Conservation (phyloP, 768 basidiomycete species). For the Mycena vitilis region DNA sequence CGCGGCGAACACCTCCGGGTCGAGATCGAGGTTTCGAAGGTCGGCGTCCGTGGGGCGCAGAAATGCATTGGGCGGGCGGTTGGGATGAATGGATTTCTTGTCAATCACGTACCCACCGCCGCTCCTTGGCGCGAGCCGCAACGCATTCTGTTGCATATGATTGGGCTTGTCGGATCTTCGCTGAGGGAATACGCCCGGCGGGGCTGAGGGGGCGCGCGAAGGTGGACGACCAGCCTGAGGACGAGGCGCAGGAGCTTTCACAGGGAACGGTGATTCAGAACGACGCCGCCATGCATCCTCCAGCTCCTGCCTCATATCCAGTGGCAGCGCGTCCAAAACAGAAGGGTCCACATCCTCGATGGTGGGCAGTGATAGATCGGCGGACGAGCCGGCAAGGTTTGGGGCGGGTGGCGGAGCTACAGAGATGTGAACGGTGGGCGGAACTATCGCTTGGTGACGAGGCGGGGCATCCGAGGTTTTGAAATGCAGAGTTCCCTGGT, state of each 20-base stretch:
- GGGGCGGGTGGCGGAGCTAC: not conserved
- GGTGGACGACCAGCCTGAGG: constrained; percentile 19
- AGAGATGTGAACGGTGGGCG: not conserved
- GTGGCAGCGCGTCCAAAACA: constrained; percentile 78
- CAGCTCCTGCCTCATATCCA: constrained; percentile 75
- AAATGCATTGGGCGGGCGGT: constrained; percentile 40
- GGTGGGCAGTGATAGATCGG: constrained; percentile 59
- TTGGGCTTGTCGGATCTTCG: constrained; percentile 49
- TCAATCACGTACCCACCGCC: constrained; percentile 36
- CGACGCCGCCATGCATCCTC: constrained; percentile 76
- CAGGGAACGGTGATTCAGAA: constrained; percentile 60
- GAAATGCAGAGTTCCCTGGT: constrained; percentile 76
- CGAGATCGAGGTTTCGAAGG: constrained; percentile 74
- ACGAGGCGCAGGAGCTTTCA: constrained; percentile 29
- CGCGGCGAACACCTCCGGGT: constrained; percentile 73
- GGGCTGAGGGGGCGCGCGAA: constrained; percentile 15
- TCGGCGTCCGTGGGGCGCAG: constrained; percentile 59
- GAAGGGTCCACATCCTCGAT: constrained; percentile 81
- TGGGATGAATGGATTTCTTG: constrained; percentile 36
- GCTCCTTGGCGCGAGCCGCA: constrained; percentile 6
- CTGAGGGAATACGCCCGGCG: constrained; percentile 47
- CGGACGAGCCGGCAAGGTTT: constrained; percentile 43
- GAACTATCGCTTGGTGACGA: constrained; percentile 19
- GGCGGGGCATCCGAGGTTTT: constrained; percentile 38
- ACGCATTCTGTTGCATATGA: constrained; percentile 25